Evolutionary conservation across 129 eudicot species (phyloP).

Genomic region (Flaveria trinervia): DNA sequence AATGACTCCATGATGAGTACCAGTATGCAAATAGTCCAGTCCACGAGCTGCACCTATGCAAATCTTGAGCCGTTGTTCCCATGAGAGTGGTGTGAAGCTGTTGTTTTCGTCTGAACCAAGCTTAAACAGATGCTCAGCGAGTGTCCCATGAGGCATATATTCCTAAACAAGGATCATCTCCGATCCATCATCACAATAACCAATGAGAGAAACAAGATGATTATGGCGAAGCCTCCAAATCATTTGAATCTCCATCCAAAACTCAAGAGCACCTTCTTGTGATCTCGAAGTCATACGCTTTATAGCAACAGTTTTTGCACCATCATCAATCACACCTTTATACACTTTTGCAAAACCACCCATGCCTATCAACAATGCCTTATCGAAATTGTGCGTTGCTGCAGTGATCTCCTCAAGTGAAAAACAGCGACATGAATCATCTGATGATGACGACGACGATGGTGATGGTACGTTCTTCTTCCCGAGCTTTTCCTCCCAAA

Average conservation of each 20-base stretch:
- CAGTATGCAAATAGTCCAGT: conserved; percentile 45
- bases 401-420: conserved; percentile 31
- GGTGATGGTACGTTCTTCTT: conserved; percentile 9
- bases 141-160: conserved; percentile 40
- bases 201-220: conserved; percentile 46
- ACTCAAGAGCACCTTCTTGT: conserved; percentile 38
- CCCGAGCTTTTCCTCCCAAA: conserved; percentile 46
- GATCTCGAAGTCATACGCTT: conserved; percentile 41
- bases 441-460: conserved; percentile 24
- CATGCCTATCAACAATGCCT: conserved; percentile 36
- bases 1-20: conserved; percentile 42
- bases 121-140: conserved; percentile 42
- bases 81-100: conserved; percentile 30
- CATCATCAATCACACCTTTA: conserved; percentile 36
- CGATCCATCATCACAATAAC: conserved; percentile 34
- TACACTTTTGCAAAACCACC: conserved; percentile 47
- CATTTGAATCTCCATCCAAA: conserved; percentile 43
- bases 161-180: conserved; percentile 51
- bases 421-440: conserved; percentile 38
- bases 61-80: conserved; percentile 45
- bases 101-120: not conserved
- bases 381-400: conserved; percentile 39
- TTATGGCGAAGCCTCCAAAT: conserved; percentile 43
- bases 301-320: conserved; percentile 35
- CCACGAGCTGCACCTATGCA: conserved; percentile 53